Percentiles rank a stretch among this genome's conserved stretches.
Evolutionary conservation across 2,329 filamentous ascomycete genomes (phyloP).

Genomic region (Fusarium temperatum): DNA sequence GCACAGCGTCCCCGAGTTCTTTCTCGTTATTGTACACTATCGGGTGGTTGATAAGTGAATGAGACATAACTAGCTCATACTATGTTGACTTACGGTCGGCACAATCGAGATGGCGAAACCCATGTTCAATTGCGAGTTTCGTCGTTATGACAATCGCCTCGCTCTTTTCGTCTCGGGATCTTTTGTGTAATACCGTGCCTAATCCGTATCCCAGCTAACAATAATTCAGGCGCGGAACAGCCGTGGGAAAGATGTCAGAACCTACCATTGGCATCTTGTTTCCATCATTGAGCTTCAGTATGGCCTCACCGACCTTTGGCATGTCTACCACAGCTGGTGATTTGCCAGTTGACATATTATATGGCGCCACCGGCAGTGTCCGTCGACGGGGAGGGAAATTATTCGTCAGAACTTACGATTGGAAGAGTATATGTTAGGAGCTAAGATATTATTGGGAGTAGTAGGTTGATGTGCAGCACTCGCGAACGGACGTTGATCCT

Average conservation of each 20-base stretch:
- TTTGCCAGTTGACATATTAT: neutral
- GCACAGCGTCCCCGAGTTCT: neutral
- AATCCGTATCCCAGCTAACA: neutral
- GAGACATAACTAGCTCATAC: neutral
- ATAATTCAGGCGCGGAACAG: neutral
- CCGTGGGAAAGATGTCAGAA: neutral
- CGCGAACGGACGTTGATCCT: neutral
- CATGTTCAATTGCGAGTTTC: neutral
- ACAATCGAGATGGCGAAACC: neutral
- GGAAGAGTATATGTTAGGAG: neutral
- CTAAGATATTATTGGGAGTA: neutral
- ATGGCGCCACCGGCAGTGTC: neutral
- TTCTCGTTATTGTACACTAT: neutral
- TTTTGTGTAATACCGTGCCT: neutral
- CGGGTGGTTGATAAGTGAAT: neutral
- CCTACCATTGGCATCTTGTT: neutral
- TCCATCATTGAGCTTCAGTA: neutral
- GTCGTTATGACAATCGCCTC: neutral
- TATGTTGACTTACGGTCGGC: neutral
- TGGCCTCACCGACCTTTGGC: neutral
- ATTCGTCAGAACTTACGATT: neutral
- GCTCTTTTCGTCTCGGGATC: neutral
- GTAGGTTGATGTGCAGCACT: neutral
- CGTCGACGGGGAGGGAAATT: neutral
- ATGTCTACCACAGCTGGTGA: rapidly evolving